Conservation (phyloP, 2,329 filamentous ascomycete genomes). For the Botrytis sinoallii region DNA sequence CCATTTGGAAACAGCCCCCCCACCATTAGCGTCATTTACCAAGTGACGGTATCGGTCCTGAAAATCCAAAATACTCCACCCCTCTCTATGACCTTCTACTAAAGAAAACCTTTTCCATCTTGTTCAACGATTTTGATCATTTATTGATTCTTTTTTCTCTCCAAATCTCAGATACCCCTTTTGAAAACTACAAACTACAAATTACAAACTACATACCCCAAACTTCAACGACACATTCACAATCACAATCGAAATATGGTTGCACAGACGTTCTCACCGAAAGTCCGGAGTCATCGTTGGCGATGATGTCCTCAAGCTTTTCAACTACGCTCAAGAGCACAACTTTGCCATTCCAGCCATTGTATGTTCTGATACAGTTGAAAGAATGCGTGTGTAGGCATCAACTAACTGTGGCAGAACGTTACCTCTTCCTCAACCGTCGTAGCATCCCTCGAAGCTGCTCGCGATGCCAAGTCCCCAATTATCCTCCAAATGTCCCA, state of each 20-base stretch:
- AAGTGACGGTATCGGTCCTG: slow-evolving; percentile 26
- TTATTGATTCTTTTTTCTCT: slow-evolving; percentile 20
- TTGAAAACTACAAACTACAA: slow-evolving; percentile 13
- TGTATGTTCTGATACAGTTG: slow-evolving; percentile 41
- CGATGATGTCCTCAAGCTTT: slow-evolving; percentile 68
- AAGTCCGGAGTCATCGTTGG: slow-evolving; percentile 66
- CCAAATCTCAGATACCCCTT: slow-evolving; percentile 12
- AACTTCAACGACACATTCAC: slow-evolving; percentile 14
- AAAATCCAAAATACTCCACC: slow-evolving; percentile 19
- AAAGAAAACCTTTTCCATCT: slow-evolving; percentile 19
- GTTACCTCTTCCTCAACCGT: slow-evolving; percentile 89
- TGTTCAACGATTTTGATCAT: slow-evolving; percentile 3
- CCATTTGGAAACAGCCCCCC: slow-evolving; percentile 21
- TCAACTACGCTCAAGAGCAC: slow-evolving; percentile 86
- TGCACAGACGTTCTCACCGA: slow-evolving; percentile 54
- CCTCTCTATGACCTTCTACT: slow-evolving; percentile 5
- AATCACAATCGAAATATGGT: slow-evolving; percentile 40
- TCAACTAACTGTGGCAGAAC: slow-evolving; percentile 51
- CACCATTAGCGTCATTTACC: slow-evolving; percentile 26
- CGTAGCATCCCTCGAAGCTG: slow-evolving; percentile 88
- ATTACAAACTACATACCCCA: slow-evolving; percentile 19
- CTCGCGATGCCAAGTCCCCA: slow-evolving; percentile 84
- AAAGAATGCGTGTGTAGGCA: background rate
- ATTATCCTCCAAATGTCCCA: slow-evolving; percentile 93
- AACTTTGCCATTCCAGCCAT: slow-evolving; percentile 85